A percentile compares a stretch with the other conserved stretches of the same genome.
Evolutionary conservation across 1,284 basidiomycete species (phyloP).

Genomic region (Thelephora terrestris): DNA sequence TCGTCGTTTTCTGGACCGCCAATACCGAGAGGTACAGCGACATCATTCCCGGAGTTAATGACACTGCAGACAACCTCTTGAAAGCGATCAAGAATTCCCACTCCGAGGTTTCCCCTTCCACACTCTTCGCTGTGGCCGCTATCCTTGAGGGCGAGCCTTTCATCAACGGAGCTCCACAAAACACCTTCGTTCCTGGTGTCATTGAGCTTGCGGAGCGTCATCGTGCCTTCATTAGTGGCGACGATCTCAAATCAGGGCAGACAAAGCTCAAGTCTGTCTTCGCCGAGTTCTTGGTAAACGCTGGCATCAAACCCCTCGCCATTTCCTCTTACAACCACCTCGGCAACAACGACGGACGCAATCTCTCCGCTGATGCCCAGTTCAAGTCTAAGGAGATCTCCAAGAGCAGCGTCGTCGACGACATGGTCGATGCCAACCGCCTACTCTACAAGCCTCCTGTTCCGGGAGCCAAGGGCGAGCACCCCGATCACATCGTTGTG

Average conservation of each 20-base stretch:
- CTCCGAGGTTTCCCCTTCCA: conserved; percentile 90
- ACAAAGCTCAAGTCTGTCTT: conserved; percentile 94
- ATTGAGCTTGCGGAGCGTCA: conserved; percentile 88
- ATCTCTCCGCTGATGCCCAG: conserved; percentile 86
- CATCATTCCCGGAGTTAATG: conserved; percentile 91
- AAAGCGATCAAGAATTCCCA: conserved; percentile 78
- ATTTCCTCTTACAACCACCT: conserved; percentile 99
- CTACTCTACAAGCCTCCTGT: conserved; percentile 79
- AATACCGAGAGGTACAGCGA: conserved; percentile 98
- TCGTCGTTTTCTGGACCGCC: conserved; percentile 95
- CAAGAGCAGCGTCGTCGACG: conserved; percentile 95
- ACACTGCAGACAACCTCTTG: conserved; percentile 87
- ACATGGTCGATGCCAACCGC: conserved; percentile 91
- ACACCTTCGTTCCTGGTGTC: conserved; percentile 96
- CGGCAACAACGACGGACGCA: conserved; percentile 96
- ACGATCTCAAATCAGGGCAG: conserved; percentile 95
- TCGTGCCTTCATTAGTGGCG: conserved; percentile 92
- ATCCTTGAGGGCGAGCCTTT: conserved; percentile 95
- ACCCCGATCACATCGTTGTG: conserved; percentile 81
- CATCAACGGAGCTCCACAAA: conserved; percentile 97
- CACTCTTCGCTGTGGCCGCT: conserved; percentile 90
- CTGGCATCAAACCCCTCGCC: conserved; percentile 95
- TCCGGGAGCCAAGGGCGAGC: conserved; percentile 50
- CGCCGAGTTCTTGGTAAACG: conserved; percentile 97
- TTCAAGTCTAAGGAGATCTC: conserved; percentile 98